phyloP scores from a whole-genome alignment of 495 filamentous ascomycete genomes.

The Hapsidospora chrysogenum region DNA sequence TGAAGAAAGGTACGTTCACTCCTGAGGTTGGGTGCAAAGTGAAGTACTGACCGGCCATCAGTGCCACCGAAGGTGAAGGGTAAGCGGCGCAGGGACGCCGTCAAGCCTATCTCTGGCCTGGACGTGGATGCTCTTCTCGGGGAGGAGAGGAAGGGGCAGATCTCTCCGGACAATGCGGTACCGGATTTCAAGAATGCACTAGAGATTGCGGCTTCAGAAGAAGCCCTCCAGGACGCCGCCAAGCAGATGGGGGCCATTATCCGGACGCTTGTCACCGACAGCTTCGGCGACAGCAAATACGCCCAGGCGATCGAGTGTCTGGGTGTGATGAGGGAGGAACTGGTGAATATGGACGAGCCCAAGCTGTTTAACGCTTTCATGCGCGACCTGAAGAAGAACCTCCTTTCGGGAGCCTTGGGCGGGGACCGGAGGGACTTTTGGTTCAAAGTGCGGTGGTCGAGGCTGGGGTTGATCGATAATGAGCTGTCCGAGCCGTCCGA shows the following conservation, averaged over 20 bases:
- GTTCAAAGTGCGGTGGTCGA: conserved; percentile 49
- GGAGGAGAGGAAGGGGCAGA: conserved; percentile 34
- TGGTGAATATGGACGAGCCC: conserved; percentile 62
- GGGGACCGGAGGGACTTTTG: conserved; percentile 76
- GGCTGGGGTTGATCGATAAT: conserved; percentile 58
- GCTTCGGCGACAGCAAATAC: conserved; percentile 61
- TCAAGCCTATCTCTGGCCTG: conserved; percentile 81
- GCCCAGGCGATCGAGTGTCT: conserved; percentile 60
- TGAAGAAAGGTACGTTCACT: conserved; percentile 60
- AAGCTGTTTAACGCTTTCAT: conserved; percentile 63
- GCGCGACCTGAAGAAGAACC: conserved; percentile 48
- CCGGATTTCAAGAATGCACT: conserved; percentile 84
- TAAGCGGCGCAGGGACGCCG: conserved; percentile 46
- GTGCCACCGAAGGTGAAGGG: conserved; percentile 76
- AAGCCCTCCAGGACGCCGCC: conserved; percentile 43
- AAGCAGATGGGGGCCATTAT: conserved; percentile 62
- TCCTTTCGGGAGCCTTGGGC: conserved; percentile 55
- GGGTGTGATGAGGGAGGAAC: conserved; percentile 59
- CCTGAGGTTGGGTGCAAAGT: background rate
- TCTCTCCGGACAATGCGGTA: conserved; percentile 67
- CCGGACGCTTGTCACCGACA: conserved; percentile 47
- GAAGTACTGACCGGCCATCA: conserved; percentile 17
- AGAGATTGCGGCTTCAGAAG: conserved; percentile 30
- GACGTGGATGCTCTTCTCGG: conserved; percentile 67
- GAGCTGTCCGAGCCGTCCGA: conserved; percentile 39